Base-by-base conservation (phyloP, 495 filamentous ascomycete genomes). In the Sordaria brevicollis region DNA sequence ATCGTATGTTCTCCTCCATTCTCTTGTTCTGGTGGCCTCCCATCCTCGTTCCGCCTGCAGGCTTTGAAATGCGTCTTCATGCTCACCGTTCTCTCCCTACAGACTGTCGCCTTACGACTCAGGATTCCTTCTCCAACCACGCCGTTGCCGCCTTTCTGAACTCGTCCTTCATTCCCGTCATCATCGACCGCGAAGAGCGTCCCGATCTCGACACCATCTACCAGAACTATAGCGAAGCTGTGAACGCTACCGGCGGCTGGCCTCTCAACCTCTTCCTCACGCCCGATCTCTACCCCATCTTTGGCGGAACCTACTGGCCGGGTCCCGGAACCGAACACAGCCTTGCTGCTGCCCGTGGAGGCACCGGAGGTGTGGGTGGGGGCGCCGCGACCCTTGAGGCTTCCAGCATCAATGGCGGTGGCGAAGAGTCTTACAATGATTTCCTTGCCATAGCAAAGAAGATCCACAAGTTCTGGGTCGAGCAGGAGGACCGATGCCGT, bases 191-290 rank as follows among this genome's bases (percentile, higher is more conserved):
- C 35, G 95, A 99, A 79, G 94, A 97, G 78, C 90, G 94, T 37
- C 95, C 96, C 2, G 94, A 98, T 77, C 88, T 98, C 73, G 95
- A 99, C 77, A 90, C 93, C 67, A 93, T 98, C 69, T 99, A 98
- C 78, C 96, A 97, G 91, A 97, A 97, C 81, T 99, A 96, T 81
- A 92, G 96, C 35, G 92, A 97, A 82, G 94, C 94, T 5, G 94
- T 94, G 17, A 96, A 90, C 38, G 93, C 93, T 21, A 93, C 90
- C 2, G 96, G 93, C 3, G 95, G 95, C 33, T 99, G 96, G 96
- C 95, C 95, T 11, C 84, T 99, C 62, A 98, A 97, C 78, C 92
- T 97, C 25, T 98, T 99, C 76, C 84, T 98, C 33, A 98, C 96
- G 0, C 96, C 96, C 0, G 89, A 94, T 74, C 86, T 98, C 6